A percentile compares a stretch with the other conserved stretches of the same genome.
phyloP scores from a whole-genome alignment of 139 green algal genomes.

The Tetratostichococcus sp. region DNA sequence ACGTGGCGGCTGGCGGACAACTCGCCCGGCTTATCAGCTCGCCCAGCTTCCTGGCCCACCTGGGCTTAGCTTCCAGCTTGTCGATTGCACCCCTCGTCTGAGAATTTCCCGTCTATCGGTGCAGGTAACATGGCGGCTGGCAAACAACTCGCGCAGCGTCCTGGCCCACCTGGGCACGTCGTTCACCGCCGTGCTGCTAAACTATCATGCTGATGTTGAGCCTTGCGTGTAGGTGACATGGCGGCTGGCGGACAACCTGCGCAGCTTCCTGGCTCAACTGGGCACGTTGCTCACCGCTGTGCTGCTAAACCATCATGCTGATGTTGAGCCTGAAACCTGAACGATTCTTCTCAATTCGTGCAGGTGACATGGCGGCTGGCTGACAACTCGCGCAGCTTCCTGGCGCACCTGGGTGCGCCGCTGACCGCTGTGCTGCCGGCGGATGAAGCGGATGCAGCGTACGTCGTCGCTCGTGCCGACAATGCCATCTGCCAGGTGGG shows the following conservation, averaged over 20 bases:
- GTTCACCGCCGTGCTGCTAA: slow-evolving; percentile 39
- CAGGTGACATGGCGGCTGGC: slow-evolving; percentile 72
- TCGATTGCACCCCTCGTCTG: too few species aligned
- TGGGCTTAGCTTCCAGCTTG: too few species aligned
- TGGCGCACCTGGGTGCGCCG: slow-evolving; percentile 68
- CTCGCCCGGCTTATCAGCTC: too few species aligned
- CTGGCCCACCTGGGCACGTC: slow-evolving; percentile 70
- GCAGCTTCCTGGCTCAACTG: slow-evolving; percentile 41
- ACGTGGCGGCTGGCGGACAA: too few species aligned
- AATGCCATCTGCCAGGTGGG: slow-evolving; percentile 70
- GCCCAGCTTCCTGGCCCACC: too few species aligned
- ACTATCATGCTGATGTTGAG: too few species aligned
- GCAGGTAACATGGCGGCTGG: slow-evolving; percentile 69
- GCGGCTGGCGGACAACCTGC: slow-evolving; percentile 45
- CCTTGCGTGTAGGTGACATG: slow-evolving; percentile 59
- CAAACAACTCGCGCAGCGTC: slow-evolving; percentile 31
- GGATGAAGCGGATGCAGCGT: slow-evolving; percentile 39
- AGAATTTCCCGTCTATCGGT: too few species aligned
- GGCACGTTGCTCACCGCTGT: too few species aligned
- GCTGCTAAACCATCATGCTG: too few species aligned
- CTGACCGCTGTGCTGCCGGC: slow-evolving; percentile 41
- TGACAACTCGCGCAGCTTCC: slow-evolving; percentile 31
- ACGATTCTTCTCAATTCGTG: neutral
- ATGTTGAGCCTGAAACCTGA: too few species aligned
- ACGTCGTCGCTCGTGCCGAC: slow-evolving; percentile 57